These are phyloP conservation scores for Erythrobasidium yunnanense DNA, from an alignment of 768 basidiomycete species.

Conservation along the genomic window DNA sequence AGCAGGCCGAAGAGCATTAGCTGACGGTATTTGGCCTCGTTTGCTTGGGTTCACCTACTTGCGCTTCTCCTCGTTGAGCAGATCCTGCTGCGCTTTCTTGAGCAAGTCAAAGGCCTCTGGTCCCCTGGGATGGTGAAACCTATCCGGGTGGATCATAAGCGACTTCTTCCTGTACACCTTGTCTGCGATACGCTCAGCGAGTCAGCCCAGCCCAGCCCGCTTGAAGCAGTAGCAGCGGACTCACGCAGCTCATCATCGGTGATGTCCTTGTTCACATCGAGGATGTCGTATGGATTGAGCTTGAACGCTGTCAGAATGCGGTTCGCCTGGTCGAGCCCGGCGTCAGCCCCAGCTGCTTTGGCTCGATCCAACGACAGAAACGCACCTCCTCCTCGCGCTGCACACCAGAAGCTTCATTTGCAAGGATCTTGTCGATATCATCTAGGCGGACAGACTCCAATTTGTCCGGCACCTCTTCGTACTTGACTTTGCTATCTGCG, in stretches of 20 bases:
- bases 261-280: slow-evolving; percentile 55
- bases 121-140: slow-evolving; percentile 73
- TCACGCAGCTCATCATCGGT: slow-evolving; percentile 57
- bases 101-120: slow-evolving; percentile 87
- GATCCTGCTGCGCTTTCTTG: slow-evolving; percentile 84
- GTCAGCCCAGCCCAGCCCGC: background rate
- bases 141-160: slow-evolving; percentile 88
- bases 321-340: background rate
- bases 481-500: background rate
- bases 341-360: slow-evolving; percentile 48
- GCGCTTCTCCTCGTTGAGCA: slow-evolving; percentile 42
- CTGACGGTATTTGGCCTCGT: background rate
- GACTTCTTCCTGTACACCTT: slow-evolving; percentile 43
- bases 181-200: slow-evolving; percentile 14
- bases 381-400: slow-evolving; percentile 34
- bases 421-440: slow-evolving; percentile 36
- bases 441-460: background rate
- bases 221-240: slow-evolving; percentile 25
- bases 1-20: background rate
- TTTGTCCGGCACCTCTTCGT: no score
- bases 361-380: background rate
- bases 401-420: slow-evolving; percentile 32
- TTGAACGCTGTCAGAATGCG: slow-evolving; percentile 82
- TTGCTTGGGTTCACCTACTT: slow-evolving; percentile 5
- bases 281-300: slow-evolving; percentile 89